A percentile compares a stretch with the other conserved stretches of the same genome.
These are phyloP conservation scores for Stentor roeselii DNA, from an alignment of 73 alveolate species.

Conservation along the genomic window DNA sequence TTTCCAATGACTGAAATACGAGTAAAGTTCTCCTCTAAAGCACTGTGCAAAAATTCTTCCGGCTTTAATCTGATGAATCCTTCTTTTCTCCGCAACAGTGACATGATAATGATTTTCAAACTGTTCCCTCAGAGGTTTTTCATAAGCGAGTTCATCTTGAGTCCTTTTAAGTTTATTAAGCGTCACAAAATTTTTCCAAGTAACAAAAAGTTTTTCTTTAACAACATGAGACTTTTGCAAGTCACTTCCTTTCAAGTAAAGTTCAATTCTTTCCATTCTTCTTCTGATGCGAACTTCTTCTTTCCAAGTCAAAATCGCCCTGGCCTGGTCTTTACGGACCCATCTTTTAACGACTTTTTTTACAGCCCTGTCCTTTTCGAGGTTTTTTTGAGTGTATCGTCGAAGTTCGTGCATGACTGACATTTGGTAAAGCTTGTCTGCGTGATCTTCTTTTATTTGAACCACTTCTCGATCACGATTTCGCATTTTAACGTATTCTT, in stretches of 20 bases:
- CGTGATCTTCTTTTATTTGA: not conserved
- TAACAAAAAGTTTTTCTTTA: not conserved
- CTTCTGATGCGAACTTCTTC: not conserved
- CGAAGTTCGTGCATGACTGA: not conserved
- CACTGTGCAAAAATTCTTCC: slow-evolving; percentile 8
- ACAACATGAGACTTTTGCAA: not conserved
- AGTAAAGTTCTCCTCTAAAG: not conserved
- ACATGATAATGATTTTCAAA: not conserved
- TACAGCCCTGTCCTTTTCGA: not conserved
- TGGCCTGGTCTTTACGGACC: not conserved
- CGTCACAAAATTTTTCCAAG: not conserved
- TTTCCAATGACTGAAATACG: not conserved
- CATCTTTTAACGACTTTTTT: slow-evolving; percentile 6
- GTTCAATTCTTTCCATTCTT: not conserved
- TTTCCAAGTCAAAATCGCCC: slow-evolving; percentile 7
- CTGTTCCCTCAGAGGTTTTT: not conserved
- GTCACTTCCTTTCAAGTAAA: not conserved
- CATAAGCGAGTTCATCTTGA: not conserved
- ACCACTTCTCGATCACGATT: not conserved
- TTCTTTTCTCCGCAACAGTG: not conserved
- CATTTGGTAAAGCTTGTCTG: slow-evolving; percentile 5
- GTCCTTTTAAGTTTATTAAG: not conserved
- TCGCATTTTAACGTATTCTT: not conserved
- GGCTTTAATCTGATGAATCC: not conserved
- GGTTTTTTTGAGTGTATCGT: slow-evolving; percentile 1